A percentile compares a stretch with the other conserved stretches of the same genome.
phyloP scores from a whole-genome alignment of 192 early-diverging fungal species.

The Coemansia sp. region DNA sequence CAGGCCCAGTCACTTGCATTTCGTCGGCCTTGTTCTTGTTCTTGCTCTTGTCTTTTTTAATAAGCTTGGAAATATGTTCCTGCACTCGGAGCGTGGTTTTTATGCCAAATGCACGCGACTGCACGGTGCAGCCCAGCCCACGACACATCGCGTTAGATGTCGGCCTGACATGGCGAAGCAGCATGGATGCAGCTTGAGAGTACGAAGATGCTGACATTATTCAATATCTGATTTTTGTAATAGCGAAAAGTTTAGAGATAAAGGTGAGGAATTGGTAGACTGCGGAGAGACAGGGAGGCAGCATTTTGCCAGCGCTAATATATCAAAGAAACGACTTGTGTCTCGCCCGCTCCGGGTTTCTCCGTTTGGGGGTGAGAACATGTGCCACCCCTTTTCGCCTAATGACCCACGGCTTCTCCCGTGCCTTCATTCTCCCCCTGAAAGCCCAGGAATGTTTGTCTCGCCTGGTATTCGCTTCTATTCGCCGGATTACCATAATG shows the following conservation, averaged over 20 bases:
- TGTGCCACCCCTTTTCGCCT: neutral
- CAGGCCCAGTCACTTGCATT: slow-evolving; percentile 25
- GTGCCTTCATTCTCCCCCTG: neutral
- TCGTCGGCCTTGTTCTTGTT: slow-evolving; percentile 7
- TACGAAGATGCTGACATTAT: neutral
- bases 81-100: slow-evolving; percentile 50
- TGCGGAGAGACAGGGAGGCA: neutral
- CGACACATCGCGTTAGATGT: neutral
- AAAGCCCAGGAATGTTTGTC: neutral
- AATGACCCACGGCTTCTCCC: slow-evolving; percentile 5
- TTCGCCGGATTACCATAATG: slow-evolving; percentile 1
- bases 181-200: neutral
- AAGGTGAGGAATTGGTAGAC: too few species aligned
- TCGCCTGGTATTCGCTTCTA: neutral
- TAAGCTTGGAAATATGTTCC: slow-evolving; percentile 37
- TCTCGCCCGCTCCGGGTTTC: neutral
- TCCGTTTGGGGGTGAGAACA: neutral
- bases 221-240: neutral
- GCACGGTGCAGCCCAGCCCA: slow-evolving; percentile 7
- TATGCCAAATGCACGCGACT: slow-evolving; percentile 43
- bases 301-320: neutral
- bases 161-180: slow-evolving; percentile 10
- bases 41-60: slow-evolving; percentile 21
- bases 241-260: too few species aligned
- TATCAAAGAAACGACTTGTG: neutral